Base-by-base conservation (phyloP, 23 red algal species). In the Gracilaria gracilis region DNA sequence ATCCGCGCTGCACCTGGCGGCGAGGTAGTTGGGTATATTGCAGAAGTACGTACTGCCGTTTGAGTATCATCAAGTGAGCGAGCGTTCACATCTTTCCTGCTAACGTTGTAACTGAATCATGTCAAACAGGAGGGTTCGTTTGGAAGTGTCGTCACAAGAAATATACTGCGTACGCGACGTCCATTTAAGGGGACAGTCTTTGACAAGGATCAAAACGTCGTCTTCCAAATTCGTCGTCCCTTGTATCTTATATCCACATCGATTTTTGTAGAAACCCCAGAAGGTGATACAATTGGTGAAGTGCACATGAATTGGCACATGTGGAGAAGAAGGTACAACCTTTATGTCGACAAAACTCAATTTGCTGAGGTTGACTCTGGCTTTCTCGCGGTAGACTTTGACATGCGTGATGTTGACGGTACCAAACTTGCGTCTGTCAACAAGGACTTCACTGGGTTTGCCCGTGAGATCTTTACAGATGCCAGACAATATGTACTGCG, bases 361-460 rank as follows among this genome's bases (percentile, higher is more conserved):
- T 99, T 99, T 91, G 97, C 93, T 33, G 57, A 72, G 27, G 83
- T 96, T 46, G 94, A 99, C 67, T 75, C 81, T 19, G 86, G 86
- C 24, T 95, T 96, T 58, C 91, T 99, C 35, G 93, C 93, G 31
- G 84, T 95, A 12, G 88, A 96, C 74, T 99, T 99, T 73, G 88
- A 95, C 29, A 85, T 96, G 65, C 89, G 80, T 28, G 89, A 88
- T 83, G 91, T 86, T n/a, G 46, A 57, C 13, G 89, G 86, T 0
- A 64, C 55, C 9, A 37, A 38, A 36, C 78, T 99, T 12, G 97
- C 94, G 0, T 89, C 80, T 29, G 86, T 99, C 9, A 92, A 95
- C 88, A 99, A 99, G 81, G 97, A 99, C 62, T 99, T 90, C 29
- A 99, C 97, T 12, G 97, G 97, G 3, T 92, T 99, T 53, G 97